Evolutionary conservation across 2,329 filamentous ascomycete genomes (phyloP).

Genomic region (Camillea tinctor): DNA sequence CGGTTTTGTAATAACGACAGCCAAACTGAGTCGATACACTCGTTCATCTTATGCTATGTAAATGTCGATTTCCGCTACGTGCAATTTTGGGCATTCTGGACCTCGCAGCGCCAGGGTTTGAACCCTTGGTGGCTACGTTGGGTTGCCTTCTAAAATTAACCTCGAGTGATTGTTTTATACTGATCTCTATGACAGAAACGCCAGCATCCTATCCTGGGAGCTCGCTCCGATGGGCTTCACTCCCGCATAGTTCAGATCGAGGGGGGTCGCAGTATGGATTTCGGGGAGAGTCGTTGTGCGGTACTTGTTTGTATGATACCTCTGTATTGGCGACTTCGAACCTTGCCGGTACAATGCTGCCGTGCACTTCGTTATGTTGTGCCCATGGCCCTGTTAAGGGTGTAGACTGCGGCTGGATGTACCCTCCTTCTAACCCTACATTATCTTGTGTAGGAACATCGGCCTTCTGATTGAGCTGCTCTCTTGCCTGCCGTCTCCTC

Average conservation of each 20-base stretch:
- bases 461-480: constrained; percentile 1
- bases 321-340: constrained; percentile 6
- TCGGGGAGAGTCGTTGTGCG: constrained; percentile 2
- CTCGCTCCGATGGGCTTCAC: not conserved
- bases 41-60: not conserved
- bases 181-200: not conserved
- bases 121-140: not conserved
- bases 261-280: not conserved
- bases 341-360: not conserved
- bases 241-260: not conserved
- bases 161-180: not conserved
- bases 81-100: not conserved
- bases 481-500: constrained; percentile 3
- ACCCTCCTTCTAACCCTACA: not conserved
- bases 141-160: not conserved
- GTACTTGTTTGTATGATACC: not conserved
- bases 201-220: not conserved
- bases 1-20: no score
- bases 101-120: not conserved
- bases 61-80: not conserved
- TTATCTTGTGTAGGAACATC: not conserved
- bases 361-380: constrained; percentile 4
- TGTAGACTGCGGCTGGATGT: not conserved
- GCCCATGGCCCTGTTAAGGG: not conserved
- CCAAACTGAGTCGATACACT: no score